Evolutionary conservation across 2,329 filamentous ascomycete genomes (phyloP), one percentile per base, ranked within the genome.

Genomic region (Colletotrichum eremochloae): DNA sequence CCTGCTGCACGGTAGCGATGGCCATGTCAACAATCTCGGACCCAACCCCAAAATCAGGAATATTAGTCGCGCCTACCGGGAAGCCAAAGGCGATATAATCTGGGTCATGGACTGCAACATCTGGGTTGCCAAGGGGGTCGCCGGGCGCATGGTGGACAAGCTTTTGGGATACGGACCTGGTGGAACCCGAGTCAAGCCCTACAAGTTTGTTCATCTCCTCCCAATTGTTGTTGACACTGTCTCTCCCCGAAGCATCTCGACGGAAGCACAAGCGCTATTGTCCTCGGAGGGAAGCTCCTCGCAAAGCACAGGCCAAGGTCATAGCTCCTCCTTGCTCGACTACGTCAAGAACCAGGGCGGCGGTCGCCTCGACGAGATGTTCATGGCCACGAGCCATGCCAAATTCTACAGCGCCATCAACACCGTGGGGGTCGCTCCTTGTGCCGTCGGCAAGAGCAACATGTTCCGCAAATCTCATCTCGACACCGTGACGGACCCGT

Each of bases 321-420:
- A 56, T 24, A 52, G 71, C 0, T 53, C 68, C 1, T 76, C 79
- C 36, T 42, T 80, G 44, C 33, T 81, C 2, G 76, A 80, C 5
- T 77, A 79, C 20, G 76, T 83, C 18, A 77, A 75, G 75, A 76
- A 79, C 11, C 82, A 84, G 52, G 91, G 91, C 46, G 96, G 97
- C 31, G 95, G 95, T 7, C 89, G 95, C 0, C 87, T 99, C 0
- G 96, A 99, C 80, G 96, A 99, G 80, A 90, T 96, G 82, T 99
- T 98, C 84, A 93, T 99, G 88, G 92, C 94, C 0, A 96, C 95
- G 0, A 91, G 94, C 0, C 96, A 99, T 81, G 94, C 95, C 76
- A 99, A 99, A 80, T 98, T 99, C 86, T 99, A 99, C 84, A 93
- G 92, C 11, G 96, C 96, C 73, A 99, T 99, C 87, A 98, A 98